Conservation (phyloP, 805 yeast species). For the Danielia reshetovae region DNA sequence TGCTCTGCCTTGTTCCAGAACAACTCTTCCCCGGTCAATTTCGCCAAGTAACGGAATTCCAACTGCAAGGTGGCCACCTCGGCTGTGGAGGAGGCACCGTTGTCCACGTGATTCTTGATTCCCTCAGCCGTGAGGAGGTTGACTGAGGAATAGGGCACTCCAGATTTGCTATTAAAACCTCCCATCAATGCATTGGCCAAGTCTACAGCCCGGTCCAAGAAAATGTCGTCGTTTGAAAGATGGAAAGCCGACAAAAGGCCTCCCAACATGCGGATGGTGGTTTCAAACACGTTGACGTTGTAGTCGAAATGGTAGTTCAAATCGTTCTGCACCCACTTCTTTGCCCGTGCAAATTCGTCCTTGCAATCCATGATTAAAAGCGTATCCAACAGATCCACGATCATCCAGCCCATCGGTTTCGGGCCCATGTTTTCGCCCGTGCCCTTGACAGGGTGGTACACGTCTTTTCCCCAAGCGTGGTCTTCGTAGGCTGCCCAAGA, state of each 20-base stretch:
- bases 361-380: conserved; percentile 69
- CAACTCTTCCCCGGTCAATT: conserved; percentile 70
- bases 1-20: conserved; percentile 80
- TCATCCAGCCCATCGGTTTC: conserved; percentile 86
- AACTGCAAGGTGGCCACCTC: conserved; percentile 85
- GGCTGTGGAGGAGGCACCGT: conserved; percentile 84
- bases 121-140: conserved; percentile 67
- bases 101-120: conserved; percentile 54
- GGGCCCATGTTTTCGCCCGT: conserved; percentile 72
- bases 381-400: conserved; percentile 84
- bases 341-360: conserved; percentile 60
- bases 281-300: conserved; percentile 80
- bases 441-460: conserved; percentile 64
- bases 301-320: conserved; percentile 69
- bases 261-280: conserved; percentile 93
- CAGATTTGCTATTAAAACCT: conserved; percentile 62
- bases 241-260: conserved; percentile 84
- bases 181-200: conserved; percentile 71
- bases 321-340: conserved; percentile 69
- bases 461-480: conserved; percentile 83
- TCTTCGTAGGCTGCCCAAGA: conserved; percentile 74
- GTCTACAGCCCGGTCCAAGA: conserved; percentile 72
- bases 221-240: conserved; percentile 63
- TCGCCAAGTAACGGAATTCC: conserved; percentile 79
- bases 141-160: conserved; percentile 76